Evolutionary conservation across 73 alveolate species (phyloP).

Genomic region (Tetrahymena malaccensis): DNA sequence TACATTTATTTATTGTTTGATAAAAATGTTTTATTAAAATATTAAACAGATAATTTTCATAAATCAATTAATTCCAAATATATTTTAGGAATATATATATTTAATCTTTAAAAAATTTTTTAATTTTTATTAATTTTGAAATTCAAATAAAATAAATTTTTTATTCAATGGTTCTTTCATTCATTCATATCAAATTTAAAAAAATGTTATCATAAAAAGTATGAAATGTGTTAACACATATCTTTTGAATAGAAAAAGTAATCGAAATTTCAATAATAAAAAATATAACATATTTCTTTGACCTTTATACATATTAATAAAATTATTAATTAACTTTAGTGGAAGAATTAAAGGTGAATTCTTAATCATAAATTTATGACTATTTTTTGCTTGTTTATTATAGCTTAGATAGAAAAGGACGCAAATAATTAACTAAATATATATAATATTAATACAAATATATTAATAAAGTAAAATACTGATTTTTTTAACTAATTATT

Average conservation of each 20-base stretch:
- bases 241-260: background rate
- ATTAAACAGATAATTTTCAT: too few species aligned
- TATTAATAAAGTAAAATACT: background rate
- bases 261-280: background rate
- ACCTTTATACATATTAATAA: background rate
- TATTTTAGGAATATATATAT: too few species aligned
- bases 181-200: background rate
- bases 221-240: too few species aligned
- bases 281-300: background rate
- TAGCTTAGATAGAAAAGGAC: background rate
- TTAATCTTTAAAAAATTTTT: too few species aligned
- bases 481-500: background rate
- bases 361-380: background rate
- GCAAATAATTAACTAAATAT: background rate
- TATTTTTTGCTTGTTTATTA: background rate
- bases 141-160: background rate
- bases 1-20: background rate
- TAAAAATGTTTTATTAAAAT: background rate
- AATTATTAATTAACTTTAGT: background rate
- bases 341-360: background rate
- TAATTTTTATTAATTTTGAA: too few species aligned
- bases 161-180: too few species aligned
- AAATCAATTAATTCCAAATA: too few species aligned
- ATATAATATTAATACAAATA: too few species aligned
- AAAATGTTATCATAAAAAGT: too few species aligned